Conservation (phyloP, 192 early-diverging fungal species). For the Umbelopsis vinacea region DNA sequence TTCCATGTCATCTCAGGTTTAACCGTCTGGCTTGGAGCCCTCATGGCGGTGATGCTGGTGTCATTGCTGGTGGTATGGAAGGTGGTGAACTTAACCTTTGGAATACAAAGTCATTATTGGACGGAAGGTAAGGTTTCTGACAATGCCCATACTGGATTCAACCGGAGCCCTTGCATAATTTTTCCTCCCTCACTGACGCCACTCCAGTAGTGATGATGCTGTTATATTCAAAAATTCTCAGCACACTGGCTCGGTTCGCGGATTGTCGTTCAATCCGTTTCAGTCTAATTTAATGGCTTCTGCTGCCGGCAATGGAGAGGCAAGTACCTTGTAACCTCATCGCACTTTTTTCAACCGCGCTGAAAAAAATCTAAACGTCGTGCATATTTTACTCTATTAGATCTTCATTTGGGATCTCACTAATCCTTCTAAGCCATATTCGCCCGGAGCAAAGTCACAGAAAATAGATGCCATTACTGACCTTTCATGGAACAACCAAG, state of each 20-base stretch:
- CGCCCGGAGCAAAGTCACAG: constrained; percentile 83
- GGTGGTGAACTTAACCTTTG: constrained; percentile 91
- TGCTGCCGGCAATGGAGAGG: constrained; percentile 91
- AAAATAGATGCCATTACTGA: constrained; percentile 88
- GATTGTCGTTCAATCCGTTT: constrained; percentile 91
- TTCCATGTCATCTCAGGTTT: constrained; percentile 62
- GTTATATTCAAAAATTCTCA: constrained; percentile 70
- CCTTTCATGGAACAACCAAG: constrained; percentile 92
- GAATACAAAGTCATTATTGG: constrained; percentile 78
- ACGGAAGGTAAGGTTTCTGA: constrained; percentile 45
- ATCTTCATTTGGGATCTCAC: constrained; percentile 95
- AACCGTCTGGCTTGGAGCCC: constrained; percentile 86
- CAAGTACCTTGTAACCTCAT: constrained; percentile 35
- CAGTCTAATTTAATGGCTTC: constrained; percentile 87
- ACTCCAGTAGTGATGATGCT: constrained; percentile 39
- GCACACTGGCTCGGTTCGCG: constrained; percentile 89
- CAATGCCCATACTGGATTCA: background rate
- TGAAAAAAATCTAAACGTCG: background rate
- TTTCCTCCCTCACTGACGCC: background rate
- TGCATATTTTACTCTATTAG: constrained; percentile 43
- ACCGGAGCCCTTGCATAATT: background rate
- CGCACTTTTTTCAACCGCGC: too few species aligned
- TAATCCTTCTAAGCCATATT: constrained; percentile 85
- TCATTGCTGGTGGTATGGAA: constrained; percentile 94
- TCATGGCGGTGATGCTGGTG: constrained; percentile 56